phyloP scores from a whole-genome alignment of 2,329 filamentous ascomycete species.

The Neopestalotiopsis rosae region DNA sequence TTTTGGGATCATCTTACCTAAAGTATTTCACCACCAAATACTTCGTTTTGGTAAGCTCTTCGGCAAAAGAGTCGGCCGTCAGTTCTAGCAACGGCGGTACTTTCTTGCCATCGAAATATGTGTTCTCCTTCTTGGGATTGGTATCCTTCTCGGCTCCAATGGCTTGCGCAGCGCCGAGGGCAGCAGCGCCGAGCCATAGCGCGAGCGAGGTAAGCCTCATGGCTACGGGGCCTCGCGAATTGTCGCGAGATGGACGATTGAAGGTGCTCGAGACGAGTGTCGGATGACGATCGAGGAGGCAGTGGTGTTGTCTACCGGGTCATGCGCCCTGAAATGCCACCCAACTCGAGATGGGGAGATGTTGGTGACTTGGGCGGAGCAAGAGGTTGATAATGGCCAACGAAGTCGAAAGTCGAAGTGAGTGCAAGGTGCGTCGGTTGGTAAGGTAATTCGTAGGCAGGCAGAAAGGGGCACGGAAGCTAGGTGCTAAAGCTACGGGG shows the following conservation, averaged over 20 bases:
- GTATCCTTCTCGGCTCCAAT: slow-evolving; percentile 43
- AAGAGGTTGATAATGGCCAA: slow-evolving; percentile 1
- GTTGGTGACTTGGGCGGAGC: not conserved
- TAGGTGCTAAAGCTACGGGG: not conserved
- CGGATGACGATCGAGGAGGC: slow-evolving; percentile 4
- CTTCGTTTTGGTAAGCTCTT: slow-evolving; percentile 58
- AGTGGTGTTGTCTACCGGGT: not conserved
- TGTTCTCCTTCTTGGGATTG: slow-evolving; percentile 47
- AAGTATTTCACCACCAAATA: slow-evolving; percentile 68
- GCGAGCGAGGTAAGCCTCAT: slow-evolving; percentile 53
- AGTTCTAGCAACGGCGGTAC: slow-evolving; percentile 71
- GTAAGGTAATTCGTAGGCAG: not conserved
- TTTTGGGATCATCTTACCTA: slow-evolving; percentile 54
- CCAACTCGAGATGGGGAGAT: not conserved
- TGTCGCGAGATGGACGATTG: slow-evolving; percentile 26
- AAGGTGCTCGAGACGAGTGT: slow-evolving; percentile 23
- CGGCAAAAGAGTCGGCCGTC: slow-evolving; percentile 60
- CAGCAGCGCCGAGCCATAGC: slow-evolving; percentile 52
- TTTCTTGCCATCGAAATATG: slow-evolving; percentile 68
- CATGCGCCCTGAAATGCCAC: not conserved
- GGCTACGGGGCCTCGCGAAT: slow-evolving; percentile 26
- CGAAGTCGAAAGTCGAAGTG: slow-evolving; percentile 5
- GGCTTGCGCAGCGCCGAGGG: slow-evolving; percentile 44
- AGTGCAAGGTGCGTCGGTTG: not conserved
- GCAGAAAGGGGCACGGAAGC: slow-evolving; percentile 10